phyloP scores from a whole-genome alignment of 1,284 basidiomycete species.

The Mycosarcoma mackinlayi region DNA sequence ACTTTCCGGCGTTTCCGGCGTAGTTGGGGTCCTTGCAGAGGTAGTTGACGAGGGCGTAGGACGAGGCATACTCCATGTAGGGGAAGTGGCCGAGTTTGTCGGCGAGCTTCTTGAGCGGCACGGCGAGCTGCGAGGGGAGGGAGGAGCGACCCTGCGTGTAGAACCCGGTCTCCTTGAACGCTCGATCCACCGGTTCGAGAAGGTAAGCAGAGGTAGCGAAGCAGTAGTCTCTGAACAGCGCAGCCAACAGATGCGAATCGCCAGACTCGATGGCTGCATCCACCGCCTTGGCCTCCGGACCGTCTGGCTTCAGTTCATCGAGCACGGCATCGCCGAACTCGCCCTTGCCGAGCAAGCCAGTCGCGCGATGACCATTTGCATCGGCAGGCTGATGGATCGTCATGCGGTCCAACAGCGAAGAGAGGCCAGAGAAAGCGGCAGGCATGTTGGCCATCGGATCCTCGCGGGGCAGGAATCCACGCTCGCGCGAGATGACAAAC shows the following conservation, averaged over 20 bases:
- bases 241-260: conserved; percentile 55
- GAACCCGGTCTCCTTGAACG: conserved; percentile 54
- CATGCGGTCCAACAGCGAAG: conserved; percentile 61
- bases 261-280: conserved; percentile 39
- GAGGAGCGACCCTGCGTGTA: conserved; percentile 53
- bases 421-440: conserved; percentile 42
- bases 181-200: conserved; percentile 59
- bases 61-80: conserved; percentile 62
- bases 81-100: conserved; percentile 60
- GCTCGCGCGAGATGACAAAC: conserved; percentile 52
- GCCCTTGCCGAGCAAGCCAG: conserved; percentile 60
- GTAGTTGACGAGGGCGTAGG: conserved; percentile 64
- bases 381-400: conserved; percentile 62
- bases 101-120: conserved; percentile 59
- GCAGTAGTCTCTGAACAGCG: conserved; percentile 66
- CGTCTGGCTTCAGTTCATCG: conserved; percentile 48
- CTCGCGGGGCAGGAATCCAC: conserved; percentile 55
- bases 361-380: conserved; percentile 36
- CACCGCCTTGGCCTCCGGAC: conserved; percentile 42
- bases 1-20: conserved; percentile 46
- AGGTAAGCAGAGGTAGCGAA: conserved; percentile 64
- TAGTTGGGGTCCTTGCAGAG: conserved; percentile 32
- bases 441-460: conserved; percentile 59
- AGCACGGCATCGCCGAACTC: conserved; percentile 61
- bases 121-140: conserved; percentile 55